These are phyloP conservation scores for Mycosphaerella sp. DNA, from an alignment of 2,329 filamentous ascomycete species.

Conservation along the genomic window DNA sequence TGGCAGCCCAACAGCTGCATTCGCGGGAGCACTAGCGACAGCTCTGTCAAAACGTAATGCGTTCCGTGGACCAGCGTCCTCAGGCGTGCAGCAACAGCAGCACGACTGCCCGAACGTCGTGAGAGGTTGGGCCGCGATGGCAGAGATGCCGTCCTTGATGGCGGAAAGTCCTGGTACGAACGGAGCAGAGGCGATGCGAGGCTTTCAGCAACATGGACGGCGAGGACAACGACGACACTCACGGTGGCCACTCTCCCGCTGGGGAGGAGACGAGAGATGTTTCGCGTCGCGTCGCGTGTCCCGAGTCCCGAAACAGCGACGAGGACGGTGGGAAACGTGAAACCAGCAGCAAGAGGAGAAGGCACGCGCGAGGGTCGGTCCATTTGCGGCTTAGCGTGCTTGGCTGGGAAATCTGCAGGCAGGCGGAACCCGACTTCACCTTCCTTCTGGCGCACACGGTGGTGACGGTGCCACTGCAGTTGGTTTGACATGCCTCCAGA, in stretches of 20 bases:
- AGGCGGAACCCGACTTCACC: neutral
- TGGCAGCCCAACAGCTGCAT: neutral
- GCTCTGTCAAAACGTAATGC: slow-evolving; percentile 1
- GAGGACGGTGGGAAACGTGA: neutral
- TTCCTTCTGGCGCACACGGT: neutral
- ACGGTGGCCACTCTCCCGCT: no score
- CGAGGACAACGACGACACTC: no score
- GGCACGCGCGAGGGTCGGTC: neutral
- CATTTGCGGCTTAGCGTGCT: neutral
- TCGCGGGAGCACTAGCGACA: slow-evolving; percentile 2
- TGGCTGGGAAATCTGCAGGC: neutral
- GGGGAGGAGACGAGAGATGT: no score
- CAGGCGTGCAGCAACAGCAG: slow-evolving; percentile 8
- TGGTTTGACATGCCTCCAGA: neutral
- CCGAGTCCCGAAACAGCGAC: neutral
- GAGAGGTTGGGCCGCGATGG: slow-evolving; percentile 3
- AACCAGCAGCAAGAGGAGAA: neutral
- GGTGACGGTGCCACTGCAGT: neutral
- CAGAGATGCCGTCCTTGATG: neutral
- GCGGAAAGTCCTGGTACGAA: slow-evolving; percentile 6
- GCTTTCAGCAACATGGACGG: no score
- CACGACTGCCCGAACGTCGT: slow-evolving; percentile 9
- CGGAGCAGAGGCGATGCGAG: neutral
- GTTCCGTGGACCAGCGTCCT: slow-evolving; percentile 7
- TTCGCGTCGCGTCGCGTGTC: no score